Percentiles rank a stretch among this genome's conserved stretches.
These are phyloP conservation scores for Boletus bicolor DNA, from an alignment of 768 basidiomycete genomes.

Conservation along the genomic window DNA sequence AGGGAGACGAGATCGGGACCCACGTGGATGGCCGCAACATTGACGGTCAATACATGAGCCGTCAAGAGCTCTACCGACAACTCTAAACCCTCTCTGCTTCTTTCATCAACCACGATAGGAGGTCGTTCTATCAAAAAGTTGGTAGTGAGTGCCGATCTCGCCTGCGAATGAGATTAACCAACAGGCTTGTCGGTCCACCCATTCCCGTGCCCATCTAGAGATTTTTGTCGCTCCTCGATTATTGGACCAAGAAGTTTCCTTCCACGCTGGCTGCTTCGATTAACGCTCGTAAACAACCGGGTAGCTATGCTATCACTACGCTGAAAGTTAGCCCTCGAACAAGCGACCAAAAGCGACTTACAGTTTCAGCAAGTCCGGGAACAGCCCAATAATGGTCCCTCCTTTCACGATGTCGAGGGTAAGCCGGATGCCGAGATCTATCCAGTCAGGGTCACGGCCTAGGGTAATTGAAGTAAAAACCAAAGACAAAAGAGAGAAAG, in stretches of 20 bases:
- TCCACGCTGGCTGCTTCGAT: background rate
- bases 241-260: conserved; percentile 26
- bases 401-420: conserved; percentile 26
- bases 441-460: conserved; percentile 41
- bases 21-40: background rate
- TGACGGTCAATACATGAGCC: background rate
- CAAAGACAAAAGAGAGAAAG: background rate
- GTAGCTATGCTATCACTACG: background rate
- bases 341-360: background rate
- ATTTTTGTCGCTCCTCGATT: conserved; percentile 26
- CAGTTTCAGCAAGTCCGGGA: conserved; percentile 23
- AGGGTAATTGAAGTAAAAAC: conserved; percentile 7
- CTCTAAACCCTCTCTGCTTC: conserved; percentile 15
- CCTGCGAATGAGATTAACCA: background rate
- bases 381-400: conserved; percentile 17
- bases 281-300: conserved; percentile 6
- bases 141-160: background rate
- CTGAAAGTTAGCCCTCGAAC: background rate
- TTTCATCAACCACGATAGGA: conserved; percentile 34
- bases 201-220: conserved; percentile 20
- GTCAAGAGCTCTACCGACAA: conserved; percentile 19
- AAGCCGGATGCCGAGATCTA: conserved; percentile 28
- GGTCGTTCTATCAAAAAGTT: conserved; percentile 23
- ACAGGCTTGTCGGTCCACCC: conserved; percentile 34
- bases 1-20: background rate